A percentile compares a stretch with the other conserved stretches of the same genome.
phyloP scores from a whole-genome alignment of 768 basidiomycete genomes.

The Pleurotus tuoliensis region DNA sequence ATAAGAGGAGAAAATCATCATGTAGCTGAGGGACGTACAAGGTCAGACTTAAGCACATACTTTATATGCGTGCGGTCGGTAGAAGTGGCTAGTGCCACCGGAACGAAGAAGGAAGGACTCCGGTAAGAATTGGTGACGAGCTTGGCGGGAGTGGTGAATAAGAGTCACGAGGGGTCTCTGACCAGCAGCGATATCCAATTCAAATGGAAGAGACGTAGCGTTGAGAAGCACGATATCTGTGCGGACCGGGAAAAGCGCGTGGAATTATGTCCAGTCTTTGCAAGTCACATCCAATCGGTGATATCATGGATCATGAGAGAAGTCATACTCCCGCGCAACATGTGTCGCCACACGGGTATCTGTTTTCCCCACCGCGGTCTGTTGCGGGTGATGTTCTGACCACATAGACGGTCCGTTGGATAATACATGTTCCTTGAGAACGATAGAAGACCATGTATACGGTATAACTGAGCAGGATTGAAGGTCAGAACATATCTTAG shows the following conservation, averaged over 20 bases:
- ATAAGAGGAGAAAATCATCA: slow-evolving; percentile 1
- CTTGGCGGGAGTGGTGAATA: background rate
- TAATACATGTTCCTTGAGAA: no score
- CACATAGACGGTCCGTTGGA: no score
- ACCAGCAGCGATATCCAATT: background rate
- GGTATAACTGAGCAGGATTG: no score
- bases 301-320: background rate
- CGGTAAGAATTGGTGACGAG: background rate
- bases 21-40: no score
- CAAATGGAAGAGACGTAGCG: background rate
- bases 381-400: no score
- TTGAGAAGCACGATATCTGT: background rate
- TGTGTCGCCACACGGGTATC: no score
- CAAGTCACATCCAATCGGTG: background rate
- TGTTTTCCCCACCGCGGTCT: no score
- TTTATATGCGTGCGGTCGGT: background rate
- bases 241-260: background rate
- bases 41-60: background rate
- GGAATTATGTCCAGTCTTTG: no score
- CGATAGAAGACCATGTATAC: no score
- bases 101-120: background rate
- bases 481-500: no score
- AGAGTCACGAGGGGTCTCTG: background rate
- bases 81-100: background rate
- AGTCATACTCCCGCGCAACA: background rate